Evolutionary conservation across 2,329 filamentous ascomycete species (phyloP).

Genomic region (Epichloe scottii): DNA sequence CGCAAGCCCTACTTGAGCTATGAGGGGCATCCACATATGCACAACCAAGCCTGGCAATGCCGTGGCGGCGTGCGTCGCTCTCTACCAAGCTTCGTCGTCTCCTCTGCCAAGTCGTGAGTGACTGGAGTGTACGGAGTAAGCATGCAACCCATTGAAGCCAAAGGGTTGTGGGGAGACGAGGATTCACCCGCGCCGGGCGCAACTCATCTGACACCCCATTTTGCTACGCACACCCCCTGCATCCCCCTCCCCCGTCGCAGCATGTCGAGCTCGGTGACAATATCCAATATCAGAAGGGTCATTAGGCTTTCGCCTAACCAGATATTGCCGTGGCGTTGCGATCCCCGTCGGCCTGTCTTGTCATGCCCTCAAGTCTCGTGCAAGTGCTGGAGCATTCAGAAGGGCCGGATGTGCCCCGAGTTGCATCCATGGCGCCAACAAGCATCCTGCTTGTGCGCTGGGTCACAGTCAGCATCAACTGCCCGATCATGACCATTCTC

Average conservation of each 20-base stretch:
- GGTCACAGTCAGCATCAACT: not conserved
- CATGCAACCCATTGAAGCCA: not conserved
- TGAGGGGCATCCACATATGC: not conserved
- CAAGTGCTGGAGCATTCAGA: conserved; percentile 3
- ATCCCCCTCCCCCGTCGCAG: not conserved
- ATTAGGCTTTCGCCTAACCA: not conserved
- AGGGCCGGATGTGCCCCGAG: conserved; percentile 1
- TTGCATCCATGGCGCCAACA: not conserved
- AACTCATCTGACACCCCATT: not conserved
- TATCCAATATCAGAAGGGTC: not conserved
- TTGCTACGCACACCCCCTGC: conserved; percentile 1
- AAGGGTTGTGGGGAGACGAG: not conserved
- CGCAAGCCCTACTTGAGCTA: not conserved
- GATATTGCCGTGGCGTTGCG: not conserved
- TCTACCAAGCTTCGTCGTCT: not conserved
- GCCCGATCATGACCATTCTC: not conserved
- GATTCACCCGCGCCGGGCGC: not conserved
- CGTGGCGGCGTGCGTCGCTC: conserved; percentile 2
- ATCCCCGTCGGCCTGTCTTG: not conserved
- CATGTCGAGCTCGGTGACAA: not conserved
- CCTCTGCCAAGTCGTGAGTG: not conserved
- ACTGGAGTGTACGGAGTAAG: not conserved
- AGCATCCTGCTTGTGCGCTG: not conserved
- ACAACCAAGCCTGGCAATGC: not conserved
- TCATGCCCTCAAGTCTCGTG: conserved; percentile 7